Percentiles rank a stretch among this genome's conserved stretches.
Evolutionary conservation across 192 early-diverging fungal species (phyloP).

Genomic region (Coemansia erecta): DNA sequence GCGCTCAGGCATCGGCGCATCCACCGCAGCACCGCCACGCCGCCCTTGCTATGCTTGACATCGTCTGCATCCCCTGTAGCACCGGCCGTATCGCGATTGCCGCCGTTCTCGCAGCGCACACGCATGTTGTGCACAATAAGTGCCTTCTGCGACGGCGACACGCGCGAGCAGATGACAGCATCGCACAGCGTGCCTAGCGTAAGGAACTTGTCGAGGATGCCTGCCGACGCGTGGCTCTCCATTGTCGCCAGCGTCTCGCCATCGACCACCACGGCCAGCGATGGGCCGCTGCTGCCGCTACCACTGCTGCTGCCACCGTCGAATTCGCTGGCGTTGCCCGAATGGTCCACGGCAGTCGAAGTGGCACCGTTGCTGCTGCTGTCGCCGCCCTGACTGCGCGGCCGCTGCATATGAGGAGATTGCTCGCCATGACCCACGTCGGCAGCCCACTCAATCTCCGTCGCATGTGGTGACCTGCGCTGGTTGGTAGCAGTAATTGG

Average conservation of each 20-base stretch:
- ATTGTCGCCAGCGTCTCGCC: slow-evolving; percentile 73
- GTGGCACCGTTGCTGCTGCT: not conserved
- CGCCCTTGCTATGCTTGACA: not conserved
- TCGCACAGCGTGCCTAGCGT: slow-evolving; percentile 72
- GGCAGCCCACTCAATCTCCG: slow-evolving; percentile 24
- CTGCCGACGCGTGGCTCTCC: slow-evolving; percentile 38
- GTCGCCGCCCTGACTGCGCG: not conserved
- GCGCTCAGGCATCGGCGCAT: not conserved
- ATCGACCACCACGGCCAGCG: slow-evolving; percentile 84
- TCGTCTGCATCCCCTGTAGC: not conserved
- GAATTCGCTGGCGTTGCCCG: too few species aligned
- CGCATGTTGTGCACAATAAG: slow-evolving; percentile 75
- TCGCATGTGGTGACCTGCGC: not conserved
- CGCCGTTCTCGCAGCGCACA: slow-evolving; percentile 44
- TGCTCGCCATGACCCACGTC: slow-evolving; percentile 11
- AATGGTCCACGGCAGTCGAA: too few species aligned
- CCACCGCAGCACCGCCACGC: not conserved
- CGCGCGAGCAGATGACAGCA: slow-evolving; percentile 87
- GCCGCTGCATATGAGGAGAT: not conserved
- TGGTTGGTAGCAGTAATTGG: not conserved
- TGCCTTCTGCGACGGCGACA: slow-evolving; percentile 88
- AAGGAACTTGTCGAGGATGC: slow-evolving; percentile 63
- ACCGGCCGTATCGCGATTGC: not conserved
- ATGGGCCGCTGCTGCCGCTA: not conserved
- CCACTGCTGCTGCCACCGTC: not conserved